Base-by-base conservation (phyloP, 2,329 filamentous ascomycete species). In the Proliferodiscus dingleyae region DNA sequence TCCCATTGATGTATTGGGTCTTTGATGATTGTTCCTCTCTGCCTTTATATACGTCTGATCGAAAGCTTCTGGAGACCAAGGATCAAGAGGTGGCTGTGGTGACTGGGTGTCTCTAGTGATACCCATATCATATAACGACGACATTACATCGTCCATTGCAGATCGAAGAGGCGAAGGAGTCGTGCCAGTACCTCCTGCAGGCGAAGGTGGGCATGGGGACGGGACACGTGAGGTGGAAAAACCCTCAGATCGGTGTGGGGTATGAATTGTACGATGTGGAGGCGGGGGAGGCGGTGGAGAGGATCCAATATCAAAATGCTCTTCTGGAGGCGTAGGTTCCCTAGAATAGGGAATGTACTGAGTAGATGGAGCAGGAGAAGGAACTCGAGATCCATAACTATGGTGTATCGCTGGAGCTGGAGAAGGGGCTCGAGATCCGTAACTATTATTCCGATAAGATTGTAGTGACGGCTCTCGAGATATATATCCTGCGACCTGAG, bases 121-220 rank as follows among this genome's bases (percentile, higher is more conserved):
- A 15, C 84, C 84, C 73, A 98, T 87, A 49, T 90, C 89, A 61
- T 95, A 85, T 34, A 98, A 68, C 45, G 93, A 94, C 54, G 93
- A 89, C 81, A 97, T 96, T 3, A 98, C 90, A 65, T 94, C 91
- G 61, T 97, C 91, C 89, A 98, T 98, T 1, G 93, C 93, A 64
- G 90, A 89, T 48, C 93, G 78, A 3, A 98, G 71, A 0, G 93
- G 93, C 2, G 93, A 97, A 1, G 93, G 93, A 0, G 93, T 98
- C 64, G 87, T 71, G 1, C 81, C 81, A 36, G 75, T 78, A 30
- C 72, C 71, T 37, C 74, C n/a, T n/a, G n/a, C 79, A 2, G 86
- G 81, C 4, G 88, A 89, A 3, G 80, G 80, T 2, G 83, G 83
- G 28, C 71, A 73, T 0, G 85, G 83, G 1, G 86, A 87, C 5